phyloP scores from a whole-genome alignment of 2,329 filamentous ascomycete species.

The Alternaria sp. region DNA sequence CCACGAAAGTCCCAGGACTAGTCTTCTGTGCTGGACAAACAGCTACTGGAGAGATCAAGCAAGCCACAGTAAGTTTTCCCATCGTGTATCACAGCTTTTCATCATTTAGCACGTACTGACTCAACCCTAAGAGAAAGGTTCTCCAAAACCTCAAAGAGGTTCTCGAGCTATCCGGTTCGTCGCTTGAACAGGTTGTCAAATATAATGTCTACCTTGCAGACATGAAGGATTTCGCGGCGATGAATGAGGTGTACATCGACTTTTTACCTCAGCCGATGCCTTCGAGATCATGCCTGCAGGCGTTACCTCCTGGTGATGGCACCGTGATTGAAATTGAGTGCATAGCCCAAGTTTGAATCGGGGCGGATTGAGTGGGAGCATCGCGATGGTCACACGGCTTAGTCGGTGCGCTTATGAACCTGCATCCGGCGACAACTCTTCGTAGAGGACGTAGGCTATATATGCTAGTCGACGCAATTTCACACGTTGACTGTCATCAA shows the following conservation, averaged over 20 bases:
- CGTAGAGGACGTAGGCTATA: too few relatives aligned
- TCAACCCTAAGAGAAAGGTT: slow-evolving; percentile 19
- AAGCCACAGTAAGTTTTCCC: slow-evolving; percentile 26
- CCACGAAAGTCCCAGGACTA: slow-evolving; percentile 31
- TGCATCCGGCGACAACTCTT: neutral
- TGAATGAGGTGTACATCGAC: slow-evolving; percentile 44
- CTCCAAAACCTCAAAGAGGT: slow-evolving; percentile 33
- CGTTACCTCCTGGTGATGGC: slow-evolving; percentile 28
- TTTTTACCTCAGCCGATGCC: slow-evolving; percentile 36
- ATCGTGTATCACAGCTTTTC: neutral
- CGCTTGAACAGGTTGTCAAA: slow-evolving; percentile 41
- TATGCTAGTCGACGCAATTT: too few relatives aligned
- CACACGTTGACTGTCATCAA: too few relatives aligned
- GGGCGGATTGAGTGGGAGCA: neutral
- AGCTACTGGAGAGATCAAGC: slow-evolving; percentile 36
- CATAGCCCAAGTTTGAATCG: slow-evolving; percentile 29
- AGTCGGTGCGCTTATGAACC: neutral
- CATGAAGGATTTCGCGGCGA: slow-evolving; percentile 41
- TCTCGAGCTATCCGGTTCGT: slow-evolving; percentile 37
- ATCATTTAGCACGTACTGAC: neutral
- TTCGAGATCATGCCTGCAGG: slow-evolving; percentile 27
- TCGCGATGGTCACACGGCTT: neutral
- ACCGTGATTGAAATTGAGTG: slow-evolving; percentile 41
- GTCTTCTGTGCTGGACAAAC: slow-evolving; percentile 37
- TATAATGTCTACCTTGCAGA: slow-evolving; percentile 42